phyloP scores from a whole-genome alignment of 139 green algal genomes.

The Closterium sp. region DNA sequence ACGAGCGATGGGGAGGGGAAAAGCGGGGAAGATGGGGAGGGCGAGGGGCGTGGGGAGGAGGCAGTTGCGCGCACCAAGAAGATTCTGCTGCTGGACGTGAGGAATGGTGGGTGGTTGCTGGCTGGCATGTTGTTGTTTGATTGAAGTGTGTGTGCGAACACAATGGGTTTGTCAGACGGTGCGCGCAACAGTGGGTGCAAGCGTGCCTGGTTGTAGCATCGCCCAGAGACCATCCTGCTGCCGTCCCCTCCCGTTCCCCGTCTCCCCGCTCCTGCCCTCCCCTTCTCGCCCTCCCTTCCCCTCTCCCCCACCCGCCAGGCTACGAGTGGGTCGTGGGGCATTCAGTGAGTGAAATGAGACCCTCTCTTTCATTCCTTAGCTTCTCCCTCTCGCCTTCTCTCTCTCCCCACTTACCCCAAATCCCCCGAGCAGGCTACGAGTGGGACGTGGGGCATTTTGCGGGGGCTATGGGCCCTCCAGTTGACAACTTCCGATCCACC shows the following conservation, averaged over 20 bases:
- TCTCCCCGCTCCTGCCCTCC: not conserved
- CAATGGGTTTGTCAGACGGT: no score
- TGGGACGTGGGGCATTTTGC: slow-evolving; percentile 97
- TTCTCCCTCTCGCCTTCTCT: not conserved
- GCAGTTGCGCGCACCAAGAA: not conserved
- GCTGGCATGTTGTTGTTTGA: no score
- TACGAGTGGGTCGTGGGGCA: not conserved
- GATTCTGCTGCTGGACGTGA: slow-evolving; percentile 86
- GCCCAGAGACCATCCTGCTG: no score
- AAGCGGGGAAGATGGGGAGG: not conserved
- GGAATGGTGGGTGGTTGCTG: slow-evolving; percentile 63
- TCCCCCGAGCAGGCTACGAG: slow-evolving; percentile 74
- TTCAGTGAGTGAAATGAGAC: not conserved
- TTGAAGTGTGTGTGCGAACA: no score
- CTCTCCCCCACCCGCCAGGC: not conserved
- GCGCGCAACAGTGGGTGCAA: no score
- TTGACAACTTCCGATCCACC: slow-evolving; percentile 79
- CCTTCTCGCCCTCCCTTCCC: not conserved
- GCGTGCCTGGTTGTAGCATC: no score
- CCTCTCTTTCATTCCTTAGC: no score
- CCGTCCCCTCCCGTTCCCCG: not conserved
- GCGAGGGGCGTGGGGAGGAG: not conserved
- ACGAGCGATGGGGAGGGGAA: not conserved
- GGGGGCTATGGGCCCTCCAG: slow-evolving; percentile 69
- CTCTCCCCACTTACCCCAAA: not conserved